Base-by-base conservation (phyloP, 192 early-diverging fungal species). In the Entomortierella lignicola region DNA sequence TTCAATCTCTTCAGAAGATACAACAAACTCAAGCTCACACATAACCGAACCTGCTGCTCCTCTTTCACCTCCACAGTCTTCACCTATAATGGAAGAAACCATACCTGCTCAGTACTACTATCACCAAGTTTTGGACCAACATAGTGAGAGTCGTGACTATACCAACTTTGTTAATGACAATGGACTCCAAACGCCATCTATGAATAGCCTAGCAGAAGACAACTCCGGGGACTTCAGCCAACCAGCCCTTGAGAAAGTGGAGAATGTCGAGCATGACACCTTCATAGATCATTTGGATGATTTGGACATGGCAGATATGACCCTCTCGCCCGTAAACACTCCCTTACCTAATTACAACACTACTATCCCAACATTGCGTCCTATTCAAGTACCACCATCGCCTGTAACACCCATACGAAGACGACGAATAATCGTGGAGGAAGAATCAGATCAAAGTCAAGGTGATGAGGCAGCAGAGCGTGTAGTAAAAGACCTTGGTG, bases 1-100 rank as follows among this genome's bases (percentile, higher is more conserved):
- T 5, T 55, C 59, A 1, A 41, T 41, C 2, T 6, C 39, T n/a
- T 55, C 51, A 6, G 41, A 1, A 17, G 41, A 39, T 27, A 27
- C 21, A 34, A 42, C 17, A 25, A 34, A 5, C 18, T 20, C 25
- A 6, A 57, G 30, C 20, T 44, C 42, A 8, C 51, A 11, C 11
- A 27, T 23, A 13, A 31, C 20, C 12, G 21, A 41, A 20, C 31
- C 32, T 8, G n/a, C 11, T 21, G 41, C 25, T 20, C 52, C 60
- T 8, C 59, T 44, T 55, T 71, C 69, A 5, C 69, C 69, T 2
- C 69, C 69, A 47, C 58, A 55, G 20, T 71, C 69, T 0, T 71
- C 69, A 23, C 69, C 69, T 8, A 48, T 52, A 42, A 2, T 21
- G 12, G 8, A n/a, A 6, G 1, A 42, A 48, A 29, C 12, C 7